A percentile compares a stretch with the other conserved stretches of the same genome.
Conservation (phyloP, 163 green algal species). For the Scenedesmus sp. region DNA sequence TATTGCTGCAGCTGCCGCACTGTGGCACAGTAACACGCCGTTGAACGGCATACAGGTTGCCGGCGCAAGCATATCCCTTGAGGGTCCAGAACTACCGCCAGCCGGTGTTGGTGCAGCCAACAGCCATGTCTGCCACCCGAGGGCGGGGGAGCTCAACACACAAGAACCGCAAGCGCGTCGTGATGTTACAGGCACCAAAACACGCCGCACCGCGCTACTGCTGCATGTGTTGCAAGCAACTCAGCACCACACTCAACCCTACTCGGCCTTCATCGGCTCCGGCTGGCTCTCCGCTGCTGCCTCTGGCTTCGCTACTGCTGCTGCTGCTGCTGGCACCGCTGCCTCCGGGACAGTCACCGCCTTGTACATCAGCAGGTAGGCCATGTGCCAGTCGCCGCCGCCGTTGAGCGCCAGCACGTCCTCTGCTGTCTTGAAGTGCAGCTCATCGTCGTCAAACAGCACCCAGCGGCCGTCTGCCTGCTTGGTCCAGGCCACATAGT, state of each 20-base stretch:
- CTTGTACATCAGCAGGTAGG: constrained; percentile 96
- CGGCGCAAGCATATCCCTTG: no score
- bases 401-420: constrained; percentile 94
- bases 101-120: no score
- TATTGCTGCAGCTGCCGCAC: no score
- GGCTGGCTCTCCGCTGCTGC: not conserved
- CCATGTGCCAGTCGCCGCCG: constrained; percentile 99
- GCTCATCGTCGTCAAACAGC: constrained; percentile 95
- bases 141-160: no score
- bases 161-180: no score
- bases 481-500: constrained; percentile 98
- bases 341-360: constrained; percentile 64
- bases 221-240: no score
- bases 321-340: constrained; percentile 28
- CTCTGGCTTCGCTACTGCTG: not conserved
- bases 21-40: no score
- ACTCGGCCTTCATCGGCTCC: not conserved
- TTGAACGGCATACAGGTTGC: no score
- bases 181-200: no score
- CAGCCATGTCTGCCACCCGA: no score
- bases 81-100: no score
- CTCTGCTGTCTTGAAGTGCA: constrained; percentile 86
- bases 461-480: constrained; percentile 91
- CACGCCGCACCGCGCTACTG: no score
- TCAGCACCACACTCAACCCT: not conserved